phyloP scores from a whole-genome alignment of 2,329 filamentous ascomycete genomes.

The Alternaria tenuissima region DNA sequence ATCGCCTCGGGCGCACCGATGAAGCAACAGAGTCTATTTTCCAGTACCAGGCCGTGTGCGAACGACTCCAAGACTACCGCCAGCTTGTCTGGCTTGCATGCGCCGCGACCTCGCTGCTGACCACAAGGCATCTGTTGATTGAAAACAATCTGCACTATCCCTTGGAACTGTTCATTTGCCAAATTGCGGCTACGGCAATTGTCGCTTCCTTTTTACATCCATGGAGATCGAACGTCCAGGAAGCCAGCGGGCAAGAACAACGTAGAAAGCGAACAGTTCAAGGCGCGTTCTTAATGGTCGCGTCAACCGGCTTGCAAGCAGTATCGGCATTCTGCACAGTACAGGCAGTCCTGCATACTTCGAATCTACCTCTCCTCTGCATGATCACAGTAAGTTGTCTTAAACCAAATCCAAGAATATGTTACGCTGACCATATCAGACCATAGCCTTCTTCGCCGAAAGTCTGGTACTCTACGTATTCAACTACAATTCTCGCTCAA shows the following conservation, averaged over 20 bases:
- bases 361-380: conserved; percentile 40
- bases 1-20: conserved; percentile 1
- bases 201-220: conserved; percentile 6
- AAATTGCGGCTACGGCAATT: conserved; percentile 19
- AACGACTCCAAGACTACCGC: conserved; percentile 12
- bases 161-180: conserved; percentile 22
- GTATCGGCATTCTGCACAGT: conserved; percentile 34
- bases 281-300: conserved; percentile 9
- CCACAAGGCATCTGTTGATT: conserved; percentile 31
- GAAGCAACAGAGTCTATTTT: background rate
- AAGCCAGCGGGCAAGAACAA: conserved; percentile 2
- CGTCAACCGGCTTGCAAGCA: conserved; percentile 21
- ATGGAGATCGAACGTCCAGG: conserved; percentile 3
- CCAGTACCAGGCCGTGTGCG: background rate
- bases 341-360: conserved; percentile 43
- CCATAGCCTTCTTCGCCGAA: conserved; percentile 31
- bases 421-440: conserved; percentile 16
- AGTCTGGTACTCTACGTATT: conserved; percentile 17
- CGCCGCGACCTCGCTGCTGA: conserved; percentile 29
- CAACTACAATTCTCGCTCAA: conserved; percentile 11
- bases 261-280: background rate
- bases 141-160: conserved; percentile 38
- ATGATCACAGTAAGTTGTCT: conserved; percentile 42
- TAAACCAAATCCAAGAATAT: background rate
- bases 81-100: conserved; percentile 26